Conservation (phyloP, 2,329 filamentous ascomycete genomes). For the Xylariales sp. region DNA sequence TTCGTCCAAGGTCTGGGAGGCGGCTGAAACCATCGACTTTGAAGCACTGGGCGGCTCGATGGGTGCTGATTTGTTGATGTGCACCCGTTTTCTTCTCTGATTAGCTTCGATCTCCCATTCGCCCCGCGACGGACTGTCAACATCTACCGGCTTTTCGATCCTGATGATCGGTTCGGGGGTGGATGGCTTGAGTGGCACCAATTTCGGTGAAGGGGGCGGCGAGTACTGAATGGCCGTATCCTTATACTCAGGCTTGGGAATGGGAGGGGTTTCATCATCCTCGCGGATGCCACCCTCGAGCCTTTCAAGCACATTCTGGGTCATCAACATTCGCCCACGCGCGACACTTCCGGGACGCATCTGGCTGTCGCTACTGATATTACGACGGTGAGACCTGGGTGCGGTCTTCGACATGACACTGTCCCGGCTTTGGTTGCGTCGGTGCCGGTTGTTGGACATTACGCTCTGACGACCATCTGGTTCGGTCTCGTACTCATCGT, state of each 20-base stretch:
- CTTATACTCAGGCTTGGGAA: constrained; percentile 52
- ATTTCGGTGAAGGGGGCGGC: constrained; percentile 69
- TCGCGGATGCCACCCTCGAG: constrained; percentile 48
- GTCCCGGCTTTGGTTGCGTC: constrained; percentile 53
- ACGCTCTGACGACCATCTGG: constrained; percentile 64
- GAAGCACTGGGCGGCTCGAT: constrained; percentile 39
- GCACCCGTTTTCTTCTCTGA: constrained; percentile 65
- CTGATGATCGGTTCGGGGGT: constrained; percentile 38
- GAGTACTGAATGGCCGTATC: constrained; percentile 81
- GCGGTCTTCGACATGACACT: constrained; percentile 37
- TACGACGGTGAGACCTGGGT: constrained; percentile 44
- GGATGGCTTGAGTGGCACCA: constrained; percentile 34
- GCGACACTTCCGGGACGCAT: constrained; percentile 50
- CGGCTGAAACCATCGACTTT: constrained; percentile 58
- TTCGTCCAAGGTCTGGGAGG: constrained; percentile 58
- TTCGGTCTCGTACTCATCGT: constrained; percentile 69
- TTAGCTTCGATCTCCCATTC: constrained; percentile 67
- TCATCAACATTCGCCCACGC: constrained; percentile 48
- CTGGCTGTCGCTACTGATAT: constrained; percentile 55
- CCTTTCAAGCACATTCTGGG: constrained; percentile 50
- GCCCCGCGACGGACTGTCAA: constrained; percentile 39
- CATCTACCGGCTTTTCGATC: constrained; percentile 35
- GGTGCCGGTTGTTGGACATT: constrained; percentile 47
- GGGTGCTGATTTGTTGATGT: constrained; percentile 44
- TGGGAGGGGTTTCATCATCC: constrained; percentile 40